Percentiles rank a stretch among this genome's conserved stretches.
These are phyloP conservation scores for Fomitopsis palustris DNA, from an alignment of 1,284 basidiomycete species.

Conservation along the genomic window DNA sequence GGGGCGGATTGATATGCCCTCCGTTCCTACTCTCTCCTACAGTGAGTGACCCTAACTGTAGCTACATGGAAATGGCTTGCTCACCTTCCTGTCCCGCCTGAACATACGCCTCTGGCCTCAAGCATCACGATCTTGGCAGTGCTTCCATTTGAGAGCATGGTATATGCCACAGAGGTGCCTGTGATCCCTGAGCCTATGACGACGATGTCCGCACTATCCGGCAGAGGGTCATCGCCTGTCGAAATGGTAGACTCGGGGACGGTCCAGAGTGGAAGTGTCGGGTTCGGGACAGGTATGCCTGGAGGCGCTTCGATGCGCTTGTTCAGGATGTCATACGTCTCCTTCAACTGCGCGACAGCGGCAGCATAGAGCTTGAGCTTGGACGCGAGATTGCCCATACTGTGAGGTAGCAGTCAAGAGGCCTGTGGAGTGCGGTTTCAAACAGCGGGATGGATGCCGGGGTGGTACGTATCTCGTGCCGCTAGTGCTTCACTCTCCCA, in stretches of 20 bases:
- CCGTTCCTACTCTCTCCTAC: no score
- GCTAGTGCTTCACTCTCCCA: background rate
- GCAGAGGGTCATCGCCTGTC: conserved; percentile 35
- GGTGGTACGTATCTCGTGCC: background rate
- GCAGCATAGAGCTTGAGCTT: conserved; percentile 22
- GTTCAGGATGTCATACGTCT: conserved; percentile 19
- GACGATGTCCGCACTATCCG: conserved; percentile 55
- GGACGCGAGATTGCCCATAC: conserved; percentile 26
- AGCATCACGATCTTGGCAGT: conserved; percentile 52
- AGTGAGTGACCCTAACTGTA: background rate
- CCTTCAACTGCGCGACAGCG: conserved; percentile 16
- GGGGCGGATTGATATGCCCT: conserved; percentile 61
- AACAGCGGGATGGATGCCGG: background rate
- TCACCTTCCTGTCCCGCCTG: conserved; percentile 68
- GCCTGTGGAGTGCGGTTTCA: background rate
- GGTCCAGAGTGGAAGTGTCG: conserved; percentile 59
- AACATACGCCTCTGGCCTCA: conserved; percentile 66
- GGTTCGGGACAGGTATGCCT: conserved; percentile 52
- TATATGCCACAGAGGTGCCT: conserved; percentile 54
- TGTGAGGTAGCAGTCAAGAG: background rate
- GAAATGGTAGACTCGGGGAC: conserved; percentile 50
- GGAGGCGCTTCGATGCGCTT: conserved; percentile 40
- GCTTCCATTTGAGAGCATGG: conserved; percentile 41
- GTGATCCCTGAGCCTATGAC: conserved; percentile 73
- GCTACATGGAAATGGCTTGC: background rate